Evolutionary conservation across 1,284 basidiomycete species (phyloP), one percentile per base, ranked within the genome.

Genomic region (Chalciporus sp.): DNA sequence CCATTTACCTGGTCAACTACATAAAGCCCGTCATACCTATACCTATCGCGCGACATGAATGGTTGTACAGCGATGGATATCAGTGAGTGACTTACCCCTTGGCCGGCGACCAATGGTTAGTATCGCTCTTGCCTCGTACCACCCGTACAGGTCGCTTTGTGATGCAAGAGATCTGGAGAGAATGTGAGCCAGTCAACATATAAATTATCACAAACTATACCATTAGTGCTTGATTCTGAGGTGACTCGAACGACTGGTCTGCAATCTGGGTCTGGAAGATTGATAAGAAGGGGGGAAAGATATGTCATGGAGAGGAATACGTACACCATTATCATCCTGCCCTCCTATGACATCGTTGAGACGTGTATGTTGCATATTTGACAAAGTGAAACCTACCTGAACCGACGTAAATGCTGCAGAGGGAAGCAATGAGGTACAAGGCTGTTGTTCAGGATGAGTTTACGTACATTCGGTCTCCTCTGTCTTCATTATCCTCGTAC

Each of bases 21-120:
- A 53, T 80, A 80, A 26, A 80, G 67, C 1, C 77, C 78, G 49
- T 80, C 77, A 48, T 80, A 79, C 33, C 78, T 75, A 54, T 71
- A 80, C 37, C 76, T 77, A 19, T 10, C 23, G 31, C 41, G 10
- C 7, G 44, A 39, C 17, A 14, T 53, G 17, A 55, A 35, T 27
- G 17, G 2, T 45, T 20, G 39, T 7, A 33, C 14, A 29, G 12
- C 23, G 5, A n/a, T n/a, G n/a, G 7, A 27, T 19, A 17, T n/a
- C 23, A 9, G 5, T 23, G 6, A 17, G 20, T 29, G 33, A 39
- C 68, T 56, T 55, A 76, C 66, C 76, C 76, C 42, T 41, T 10
- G 1, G 26, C 1, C 1, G 77, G 77, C 3, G 76, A 64, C 29
- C 66, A 78, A 29, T 50, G 49, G 9, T 29, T 64, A 57, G 58